A percentile compares a stretch with the other conserved stretches of the same genome.
phyloP scores from a whole-genome alignment of 1,284 basidiomycete genomes.

The Tremellales sp. region DNA sequence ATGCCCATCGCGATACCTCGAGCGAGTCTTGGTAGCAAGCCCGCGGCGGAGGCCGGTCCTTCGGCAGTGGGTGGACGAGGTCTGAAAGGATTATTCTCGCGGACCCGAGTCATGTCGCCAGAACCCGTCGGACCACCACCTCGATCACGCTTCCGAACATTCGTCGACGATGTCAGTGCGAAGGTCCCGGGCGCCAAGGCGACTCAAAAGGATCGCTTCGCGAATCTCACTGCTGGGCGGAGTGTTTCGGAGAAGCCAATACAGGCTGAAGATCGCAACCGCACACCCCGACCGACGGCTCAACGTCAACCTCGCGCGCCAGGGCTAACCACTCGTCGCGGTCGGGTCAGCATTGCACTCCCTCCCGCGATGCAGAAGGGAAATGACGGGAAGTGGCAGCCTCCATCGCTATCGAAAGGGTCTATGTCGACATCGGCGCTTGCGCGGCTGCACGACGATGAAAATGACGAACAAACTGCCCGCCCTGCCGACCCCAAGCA shows the following conservation, averaged over 20 bases:
- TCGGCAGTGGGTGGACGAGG: constrained; percentile 11
- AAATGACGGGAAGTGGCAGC: constrained; percentile 34
- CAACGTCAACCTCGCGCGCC: not conserved
- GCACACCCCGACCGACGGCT: not conserved
- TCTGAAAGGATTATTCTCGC: constrained; percentile 23
- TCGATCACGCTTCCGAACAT: constrained; percentile 17
- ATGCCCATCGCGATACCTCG: no score
- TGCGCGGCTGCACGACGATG: constrained; percentile 12
- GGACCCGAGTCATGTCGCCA: constrained; percentile 17
- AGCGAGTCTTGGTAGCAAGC: no score
- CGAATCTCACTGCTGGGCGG: no score
- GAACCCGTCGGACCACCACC: constrained; percentile 13
- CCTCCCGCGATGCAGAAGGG: constrained; percentile 27
- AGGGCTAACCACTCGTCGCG: constrained; percentile 9
- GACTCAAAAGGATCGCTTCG: no score
- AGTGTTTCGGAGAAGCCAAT: no score
- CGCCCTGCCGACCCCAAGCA: not conserved
- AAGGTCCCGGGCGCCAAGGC: no score
- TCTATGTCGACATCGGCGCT: constrained; percentile 35
- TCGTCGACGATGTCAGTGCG: constrained; percentile 13
- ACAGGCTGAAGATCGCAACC: not conserved
- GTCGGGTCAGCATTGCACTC: constrained; percentile 16
- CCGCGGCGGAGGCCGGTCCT: no score
- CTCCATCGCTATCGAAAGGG: constrained; percentile 33
- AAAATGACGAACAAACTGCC: constrained; percentile 1